phyloP scores from a whole-genome alignment of 73 alveolate species.

The Durusdinium trenchii region DNA sequence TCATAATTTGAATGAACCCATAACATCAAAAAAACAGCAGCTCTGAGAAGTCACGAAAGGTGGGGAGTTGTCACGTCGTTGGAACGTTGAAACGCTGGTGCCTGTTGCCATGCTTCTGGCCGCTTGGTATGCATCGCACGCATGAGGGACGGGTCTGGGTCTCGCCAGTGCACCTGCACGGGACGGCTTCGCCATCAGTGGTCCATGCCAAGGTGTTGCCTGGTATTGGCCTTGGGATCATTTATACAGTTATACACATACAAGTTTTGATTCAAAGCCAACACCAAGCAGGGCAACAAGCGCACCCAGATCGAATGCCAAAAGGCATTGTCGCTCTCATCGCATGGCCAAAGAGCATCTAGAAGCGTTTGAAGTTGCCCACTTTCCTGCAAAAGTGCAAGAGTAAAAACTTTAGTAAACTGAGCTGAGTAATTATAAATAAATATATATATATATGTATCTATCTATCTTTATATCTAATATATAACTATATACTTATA shows the following conservation, averaged over 20 bases:
- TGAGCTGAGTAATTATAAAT: too few relatives aligned
- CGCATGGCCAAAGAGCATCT: conserved; percentile 51
- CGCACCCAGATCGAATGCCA: conserved; percentile 69
- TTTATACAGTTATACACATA: too few relatives aligned
- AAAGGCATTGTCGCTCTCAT: neutral
- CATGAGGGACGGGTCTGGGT: conserved; percentile 34
- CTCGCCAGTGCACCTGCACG: conserved; percentile 81
- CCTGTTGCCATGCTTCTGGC: conserved; percentile 78
- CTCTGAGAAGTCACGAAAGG: neutral
- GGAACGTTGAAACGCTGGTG: neutral
- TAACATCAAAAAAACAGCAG: neutral
- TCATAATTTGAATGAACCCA: neutral
- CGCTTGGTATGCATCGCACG: conserved; percentile 83
- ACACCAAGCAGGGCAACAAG: neutral
- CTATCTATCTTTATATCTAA: too few relatives aligned
- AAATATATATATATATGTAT: too few relatives aligned
- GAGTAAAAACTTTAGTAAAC: neutral
- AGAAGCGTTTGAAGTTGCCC: conserved; percentile 19
- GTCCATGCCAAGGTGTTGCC: neutral
- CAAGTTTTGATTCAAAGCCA: too few relatives aligned
- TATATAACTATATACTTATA: too few relatives aligned
- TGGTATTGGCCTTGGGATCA: too few relatives aligned
- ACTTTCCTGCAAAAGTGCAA: neutral
- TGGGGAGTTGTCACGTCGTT: too few relatives aligned
- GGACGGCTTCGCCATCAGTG: neutral